Conservation (phyloP, 148 eudicot species). For the Oxyria digyna region DNA sequence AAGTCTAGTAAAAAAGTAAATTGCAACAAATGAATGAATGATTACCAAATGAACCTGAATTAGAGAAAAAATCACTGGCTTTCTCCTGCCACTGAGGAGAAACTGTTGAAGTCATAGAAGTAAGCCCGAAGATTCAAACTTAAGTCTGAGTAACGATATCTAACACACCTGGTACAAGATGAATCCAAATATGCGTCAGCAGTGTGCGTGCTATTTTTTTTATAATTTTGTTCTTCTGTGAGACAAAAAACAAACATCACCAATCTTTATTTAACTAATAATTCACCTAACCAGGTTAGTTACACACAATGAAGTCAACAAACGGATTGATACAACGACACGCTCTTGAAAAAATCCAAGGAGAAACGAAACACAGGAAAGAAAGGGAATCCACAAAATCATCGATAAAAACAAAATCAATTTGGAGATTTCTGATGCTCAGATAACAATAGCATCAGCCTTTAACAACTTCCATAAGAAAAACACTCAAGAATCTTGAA, state of each 20-base stretch:
- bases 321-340: neutral
- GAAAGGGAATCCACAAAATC: neutral
- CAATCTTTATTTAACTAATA: neutral
- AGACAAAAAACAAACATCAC: neutral
- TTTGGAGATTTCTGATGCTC: neutral
- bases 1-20: neutral
- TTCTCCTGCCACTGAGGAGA: slow-evolving; percentile 99
- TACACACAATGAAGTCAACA: neutral
- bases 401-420: neutral
- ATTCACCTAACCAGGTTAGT: neutral
- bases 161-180: neutral
- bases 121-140: slow-evolving; percentile 4
- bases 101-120: slow-evolving; percentile 45
- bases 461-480: neutral
- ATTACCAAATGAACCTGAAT: slow-evolving; percentile 45
- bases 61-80: slow-evolving; percentile 71
- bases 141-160: neutral
- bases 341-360: neutral
- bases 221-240: neutral
- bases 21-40: neutral
- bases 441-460: neutral
- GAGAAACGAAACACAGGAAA: neutral
- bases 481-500: neutral
- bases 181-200: neutral
- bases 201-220: neutral